Base-by-base conservation (phyloP, 2,329 filamentous ascomycete genomes). In the Nigrospora sphaerica region DNA sequence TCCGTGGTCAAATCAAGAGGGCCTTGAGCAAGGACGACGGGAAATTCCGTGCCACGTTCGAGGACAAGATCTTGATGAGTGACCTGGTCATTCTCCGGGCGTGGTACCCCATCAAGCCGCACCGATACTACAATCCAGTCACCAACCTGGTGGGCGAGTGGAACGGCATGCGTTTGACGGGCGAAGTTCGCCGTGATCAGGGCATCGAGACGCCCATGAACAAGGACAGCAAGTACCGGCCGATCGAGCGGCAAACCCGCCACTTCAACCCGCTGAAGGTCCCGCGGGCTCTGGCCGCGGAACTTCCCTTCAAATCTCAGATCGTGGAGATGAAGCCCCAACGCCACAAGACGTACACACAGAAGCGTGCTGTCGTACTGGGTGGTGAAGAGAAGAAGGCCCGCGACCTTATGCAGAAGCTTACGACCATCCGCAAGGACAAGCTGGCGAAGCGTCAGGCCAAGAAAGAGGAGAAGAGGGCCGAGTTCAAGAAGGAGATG, bases 51-150 rank as follows among this genome's bases (percentile, higher is more conserved):
- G 93, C 93, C 19, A 97, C 93, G 0, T 98, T 98, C 57, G 93
- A 98, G 67, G 93, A 98, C 77, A 98, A 97, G 73, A 88, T 98
- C 51, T 77, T 98, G 44, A 90, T 95, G 79, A 89, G 84, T 65
- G 93, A 98, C 64, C 95, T 98, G 55, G 87, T 97, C 51, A 97
- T 98, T 74, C 71, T 98, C 35, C 81, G 93, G 42, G 92, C 93
- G 2, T 98, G 95, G 95, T 97, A 95, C 67, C 89, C 93, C 11
- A 84, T 98, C 66, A 90, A 90, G 61, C 93, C 93, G 2, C 90
- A 90, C 66, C 85, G 91, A 48, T 98, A 95, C 78, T 96, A 96
- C 75, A 96, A 97, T 67, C 88, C 90, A 1, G 91, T 95, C 46
- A 93, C 89, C 49, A 95, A 98, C 67, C 79, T 97, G 35, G 77